Evolutionary conservation across 257 asterid genomes (phyloP), one percentile per base, ranked within the genome.

Genomic region (Haberlea rhodopensis): DNA sequence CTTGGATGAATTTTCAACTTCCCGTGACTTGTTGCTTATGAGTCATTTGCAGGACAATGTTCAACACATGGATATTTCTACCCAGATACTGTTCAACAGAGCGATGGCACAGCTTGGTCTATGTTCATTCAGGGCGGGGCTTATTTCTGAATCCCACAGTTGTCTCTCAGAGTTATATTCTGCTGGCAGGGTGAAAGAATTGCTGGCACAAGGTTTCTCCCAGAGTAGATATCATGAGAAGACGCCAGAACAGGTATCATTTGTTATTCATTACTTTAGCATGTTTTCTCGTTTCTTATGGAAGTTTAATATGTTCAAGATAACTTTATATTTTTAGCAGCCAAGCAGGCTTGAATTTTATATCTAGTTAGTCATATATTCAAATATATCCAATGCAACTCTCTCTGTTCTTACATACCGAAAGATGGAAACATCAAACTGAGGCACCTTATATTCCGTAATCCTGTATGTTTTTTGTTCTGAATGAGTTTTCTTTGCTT

Each of bases 51-150:
- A 90, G 78, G 99, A 90, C 65, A 94, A 68, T 75, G 80, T 94
- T 40, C 99, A 90, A 73, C 95, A 89, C 70, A 92, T 92, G 99
- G 99, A 92, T 72, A 85, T 92, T 16, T 85, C 97, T 11, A 94
- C 99, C 19, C 97, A 90, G 57, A 94, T 94, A 49, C 85, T 94
- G 53, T 90, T 84, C 75, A 94, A 90, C 68, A 81, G 99, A 69
- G 89, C 96, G 24, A 86, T 89, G 97, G 96, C 99, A 6, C 99
- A 94, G 68, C 95, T 94, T 65, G 99, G 99, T 54, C 78, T 94
- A 21, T 94, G 94, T 74, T 87, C 99, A 4, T 90, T 89, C 79
- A 80, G 97, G 77, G 87, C 55, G 11, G 97, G 96, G 11, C 97
- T 87, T 70, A 79, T 90, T 73, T 26, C 73, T 46, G 99, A 94